Evolutionary conservation across 768 basidiomycete species (phyloP).

Genomic region (Calocera viscosa): DNA sequence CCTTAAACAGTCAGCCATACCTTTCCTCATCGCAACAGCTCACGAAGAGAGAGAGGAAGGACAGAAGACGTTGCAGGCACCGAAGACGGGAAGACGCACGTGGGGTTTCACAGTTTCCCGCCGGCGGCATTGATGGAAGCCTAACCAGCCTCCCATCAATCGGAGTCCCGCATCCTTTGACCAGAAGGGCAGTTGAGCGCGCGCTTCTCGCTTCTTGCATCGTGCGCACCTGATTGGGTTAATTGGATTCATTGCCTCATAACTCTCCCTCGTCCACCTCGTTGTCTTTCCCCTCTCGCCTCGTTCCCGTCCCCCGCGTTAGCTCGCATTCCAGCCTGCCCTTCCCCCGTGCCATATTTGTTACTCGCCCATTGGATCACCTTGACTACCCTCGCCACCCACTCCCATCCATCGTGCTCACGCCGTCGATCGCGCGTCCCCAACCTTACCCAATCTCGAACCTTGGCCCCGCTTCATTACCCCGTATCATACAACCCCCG

Average conservation of each 20-base stretch:
- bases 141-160: slow-evolving; percentile 9
- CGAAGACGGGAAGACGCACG: not conserved
- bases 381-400: not conserved
- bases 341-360: not conserved
- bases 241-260: slow-evolving; percentile 3
- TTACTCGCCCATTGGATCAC: not conserved
- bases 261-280: not conserved
- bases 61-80: not conserved
- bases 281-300: not conserved
- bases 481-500: not conserved
- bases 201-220: too few species aligned
- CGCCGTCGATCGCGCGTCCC: not conserved
- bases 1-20: not conserved
- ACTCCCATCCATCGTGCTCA: slow-evolving; percentile 5
- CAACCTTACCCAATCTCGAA: not conserved
- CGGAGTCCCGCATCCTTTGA: too few species aligned
- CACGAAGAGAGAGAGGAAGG: not conserved
- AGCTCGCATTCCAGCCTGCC: not conserved
- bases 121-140: slow-evolving; percentile 8
- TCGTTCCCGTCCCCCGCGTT: not conserved
- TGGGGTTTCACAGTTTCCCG: not conserved
- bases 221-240: not conserved
- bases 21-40: not conserved
- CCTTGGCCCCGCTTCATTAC: not conserved
- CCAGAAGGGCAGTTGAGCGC: too few species aligned